Base-by-base conservation (phyloP, 1,284 basidiomycete species). In the Boletus sp. region DNA sequence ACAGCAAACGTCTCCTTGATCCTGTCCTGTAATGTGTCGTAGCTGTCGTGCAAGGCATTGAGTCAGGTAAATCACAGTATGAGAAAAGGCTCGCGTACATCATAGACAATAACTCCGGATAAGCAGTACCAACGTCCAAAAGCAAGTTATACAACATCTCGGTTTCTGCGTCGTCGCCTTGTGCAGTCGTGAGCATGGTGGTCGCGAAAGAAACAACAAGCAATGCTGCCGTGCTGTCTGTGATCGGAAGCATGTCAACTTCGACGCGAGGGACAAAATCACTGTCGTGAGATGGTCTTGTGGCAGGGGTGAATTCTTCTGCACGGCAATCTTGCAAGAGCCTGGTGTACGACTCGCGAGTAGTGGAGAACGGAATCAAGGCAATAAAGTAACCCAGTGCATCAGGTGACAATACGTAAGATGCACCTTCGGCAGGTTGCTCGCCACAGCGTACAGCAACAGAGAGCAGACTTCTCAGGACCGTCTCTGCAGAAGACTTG, bases 341-440 rank as follows among this genome's bases (percentile, higher is more conserved):
- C 29, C 67, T 69, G 51, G 75, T 70, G 57, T 86, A 90, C 7
- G 73, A 68, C 17, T 69, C 67, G 8, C 72, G 68, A 5, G 77
- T 80, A 8, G 81, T 80, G 13, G 83, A 80, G 36, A 84, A 73
- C 1, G 92, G 84, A 2, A 94, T 66, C 14, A 94, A 70, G 2
- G 88, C 86, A 29, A 92, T 68, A 69, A 94, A 91, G 68, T 90
- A 94, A 14, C 88, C 88, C 25, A 92, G 68, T 3, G 80, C 80
- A 39, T 89, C 81, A 0, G 75, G 68, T 38, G 72, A 73, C 23
- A 91, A 69, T 9, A 70, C 65, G 12, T 69, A 72, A 46, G 72
- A 67, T 41, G 70, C 62, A 9, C 62, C 64, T 44, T 71, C 65
- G 14, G 68, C 64, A 38, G 70, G 62, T 16, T 64, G 65, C 29